phyloP scores from a whole-genome alignment of 805 yeast species.

The Blastobotrys mokoenaii region DNA sequence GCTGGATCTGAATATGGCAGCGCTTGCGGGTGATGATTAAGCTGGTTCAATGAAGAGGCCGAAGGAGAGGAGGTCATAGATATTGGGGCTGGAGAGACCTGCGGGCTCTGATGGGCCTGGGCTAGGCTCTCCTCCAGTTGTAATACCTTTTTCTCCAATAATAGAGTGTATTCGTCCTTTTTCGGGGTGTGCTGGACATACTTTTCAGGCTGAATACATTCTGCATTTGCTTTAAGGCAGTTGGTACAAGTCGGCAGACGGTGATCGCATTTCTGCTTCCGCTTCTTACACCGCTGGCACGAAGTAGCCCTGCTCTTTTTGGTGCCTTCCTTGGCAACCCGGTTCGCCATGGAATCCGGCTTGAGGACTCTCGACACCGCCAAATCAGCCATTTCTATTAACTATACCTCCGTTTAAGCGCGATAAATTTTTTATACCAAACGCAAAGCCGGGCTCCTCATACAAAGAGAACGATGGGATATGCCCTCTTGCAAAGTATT shows the following conservation, averaged over 20 bases:
- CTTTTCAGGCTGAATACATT: constrained; percentile 57
- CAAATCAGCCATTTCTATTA: no score
- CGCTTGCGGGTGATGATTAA: not conserved
- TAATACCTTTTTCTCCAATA: constrained; percentile 47
- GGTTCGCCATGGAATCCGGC: not conserved
- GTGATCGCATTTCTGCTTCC: constrained; percentile 46
- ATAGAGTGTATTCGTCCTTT: constrained; percentile 50
- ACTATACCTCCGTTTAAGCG: no score
- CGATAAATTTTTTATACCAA: no score
- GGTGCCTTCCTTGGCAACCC: not conserved
- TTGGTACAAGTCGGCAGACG: constrained; percentile 56
- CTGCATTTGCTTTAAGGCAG: constrained; percentile 53
- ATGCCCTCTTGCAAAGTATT: no score
- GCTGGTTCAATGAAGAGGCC: not conserved
- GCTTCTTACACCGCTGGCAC: constrained; percentile 20
- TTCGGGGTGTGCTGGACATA: constrained; percentile 38
- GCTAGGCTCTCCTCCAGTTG: constrained; percentile 37
- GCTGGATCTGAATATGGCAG: not conserved
- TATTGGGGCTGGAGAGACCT: not conserved
- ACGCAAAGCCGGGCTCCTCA: no score
- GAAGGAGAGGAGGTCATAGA: not conserved
- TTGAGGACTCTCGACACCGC: not conserved
- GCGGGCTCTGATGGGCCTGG: constrained; percentile 8
- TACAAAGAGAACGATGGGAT: no score
- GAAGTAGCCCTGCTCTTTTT: constrained; percentile 19